Evolutionary conservation across 164 flowering plant genomes (phyloP), one percentile per base, ranked within the genome.

Genomic region (Dillenia turbinata): DNA sequence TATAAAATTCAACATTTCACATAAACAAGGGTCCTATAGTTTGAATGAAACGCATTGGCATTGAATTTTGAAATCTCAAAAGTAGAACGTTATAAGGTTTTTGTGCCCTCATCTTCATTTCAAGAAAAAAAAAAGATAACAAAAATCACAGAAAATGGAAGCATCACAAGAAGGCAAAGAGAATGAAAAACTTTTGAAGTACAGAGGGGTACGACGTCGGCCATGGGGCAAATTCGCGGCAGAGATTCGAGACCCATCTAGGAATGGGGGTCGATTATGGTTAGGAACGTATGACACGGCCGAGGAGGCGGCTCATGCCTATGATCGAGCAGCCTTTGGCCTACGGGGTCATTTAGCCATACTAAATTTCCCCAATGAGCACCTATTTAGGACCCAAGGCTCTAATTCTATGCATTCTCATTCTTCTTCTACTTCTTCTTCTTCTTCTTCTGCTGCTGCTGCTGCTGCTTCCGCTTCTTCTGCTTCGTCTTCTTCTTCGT

Each of bases 251-350:
- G 73, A 69, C 40, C 73, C 73, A 4, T 24, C 16, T 8, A 16
- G 61, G 13, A 54, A 44, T 9, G 64, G 73, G 4, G 64, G 57
- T 12, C 61, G 73, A 8, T 9, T 59, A 54, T 70, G 73, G 73
- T 52, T 70, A 5, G 73, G 73, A 14, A 70, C 73, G 1, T 70
- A 47, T 44, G 61, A 55, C 12, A 64, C 73, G 24, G 73, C 73
- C 15, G 72, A 63, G 46, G 72, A 63, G 19, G 72, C 72, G 1
- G 72, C 72, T 2, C 44, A 68, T 48, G 72, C 72, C 10, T 69
- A 69, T 55, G 72, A 69, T 48, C 44, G 68, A 54, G 72, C 72
- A 2, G 72, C 72, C 5, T 64, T 19, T 55, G 64, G 64, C 14
- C 8, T 69, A 50, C 59, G 72, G 47, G 72, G 72, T 49, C 59